Evolutionary conservation across 2,329 filamentous ascomycete species (phyloP), one percentile per base, ranked within the genome.

Genomic region (Colletotrichum chlorophyti): DNA sequence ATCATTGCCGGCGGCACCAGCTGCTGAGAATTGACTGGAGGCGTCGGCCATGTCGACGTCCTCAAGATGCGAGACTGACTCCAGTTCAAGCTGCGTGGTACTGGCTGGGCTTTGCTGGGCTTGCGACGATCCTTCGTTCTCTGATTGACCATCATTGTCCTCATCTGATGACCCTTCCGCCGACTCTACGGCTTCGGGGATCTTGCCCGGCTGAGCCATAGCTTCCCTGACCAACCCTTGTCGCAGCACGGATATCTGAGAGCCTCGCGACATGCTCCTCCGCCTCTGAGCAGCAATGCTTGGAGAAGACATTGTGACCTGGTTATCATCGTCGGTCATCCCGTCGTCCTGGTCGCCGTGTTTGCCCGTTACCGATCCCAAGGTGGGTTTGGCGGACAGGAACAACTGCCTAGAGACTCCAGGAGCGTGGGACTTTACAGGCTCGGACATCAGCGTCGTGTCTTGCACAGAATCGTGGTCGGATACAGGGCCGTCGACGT

Each of bases 201-300:
- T 35, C n/a, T n/a, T 31, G 6, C 45, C 29, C 6, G 45, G 31
- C 35, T 60, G 11, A 12, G 31, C 24, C 7, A 40, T 58, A 5
- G 26, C 35, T 17, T 50, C 50, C 15, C 45, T 54, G 11, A 37
- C 41, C 12, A 60, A 27, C 4, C 29, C 31, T 29, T 59, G 48
- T 23, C 55, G 35, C n/a, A 50, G 24, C 3, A 34, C 19, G n/a
- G 57, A 60, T n/a, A 57, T 57, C 21, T 60, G 57, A 11, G 57
- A 60, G 11, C 57, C 57, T 5, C 57, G 43, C n/a, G 58, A 58
- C 58, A 60, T 60, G 34, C 58, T 60, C 24, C 59, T 43, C 14
- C 53, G 31, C 37, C 53, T 48, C 43, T 61, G 57, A 3, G 57
- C 57, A 29, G 45, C 45, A 14, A 54, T 43, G 14, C 45, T 59